phyloP scores from a whole-genome alignment of 352 stramenopile genomes.

The Globisporangium emineosum region DNA sequence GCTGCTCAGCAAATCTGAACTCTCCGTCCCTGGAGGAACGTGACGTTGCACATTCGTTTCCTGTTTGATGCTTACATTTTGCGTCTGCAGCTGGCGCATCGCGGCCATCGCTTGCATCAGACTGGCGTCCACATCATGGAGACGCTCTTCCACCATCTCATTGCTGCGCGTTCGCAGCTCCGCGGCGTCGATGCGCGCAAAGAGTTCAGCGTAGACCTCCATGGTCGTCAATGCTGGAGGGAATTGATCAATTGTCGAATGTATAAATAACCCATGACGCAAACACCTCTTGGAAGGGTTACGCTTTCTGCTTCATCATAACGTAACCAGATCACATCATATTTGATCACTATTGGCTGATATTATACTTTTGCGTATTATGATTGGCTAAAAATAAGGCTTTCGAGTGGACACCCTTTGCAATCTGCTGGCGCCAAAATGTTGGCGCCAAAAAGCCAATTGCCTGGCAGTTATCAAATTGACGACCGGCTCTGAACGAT shows the following conservation, averaged over 20 bases:
- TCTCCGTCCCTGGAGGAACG: not conserved
- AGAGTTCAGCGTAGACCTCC: not conserved
- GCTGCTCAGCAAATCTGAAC: not conserved
- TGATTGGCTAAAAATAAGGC: no score
- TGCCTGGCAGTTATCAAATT: not conserved
- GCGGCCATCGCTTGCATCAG: not conserved
- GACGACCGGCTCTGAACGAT: constrained; percentile 11
- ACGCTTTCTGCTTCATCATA: not conserved
- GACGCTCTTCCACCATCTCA: not conserved
- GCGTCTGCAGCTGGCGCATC: not conserved
- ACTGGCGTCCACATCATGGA: not conserved
- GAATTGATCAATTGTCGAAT: not conserved
- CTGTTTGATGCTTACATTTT: not conserved
- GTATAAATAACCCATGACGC: not conserved
- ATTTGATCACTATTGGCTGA: no score
- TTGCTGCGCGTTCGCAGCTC: not conserved
- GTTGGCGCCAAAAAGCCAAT: not conserved
- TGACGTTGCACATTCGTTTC: not conserved
- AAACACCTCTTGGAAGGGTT: not conserved
- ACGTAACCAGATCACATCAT: no score
- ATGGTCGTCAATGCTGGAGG: not conserved
- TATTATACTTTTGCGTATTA: no score
- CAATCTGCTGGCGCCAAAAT: no score
- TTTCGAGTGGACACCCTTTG: no score
- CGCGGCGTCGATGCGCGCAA: not conserved